A percentile compares a stretch with the other conserved stretches of the same genome.
phyloP scores from a whole-genome alignment of 805 yeast species.

The Nakazawaea wickerhamii region DNA sequence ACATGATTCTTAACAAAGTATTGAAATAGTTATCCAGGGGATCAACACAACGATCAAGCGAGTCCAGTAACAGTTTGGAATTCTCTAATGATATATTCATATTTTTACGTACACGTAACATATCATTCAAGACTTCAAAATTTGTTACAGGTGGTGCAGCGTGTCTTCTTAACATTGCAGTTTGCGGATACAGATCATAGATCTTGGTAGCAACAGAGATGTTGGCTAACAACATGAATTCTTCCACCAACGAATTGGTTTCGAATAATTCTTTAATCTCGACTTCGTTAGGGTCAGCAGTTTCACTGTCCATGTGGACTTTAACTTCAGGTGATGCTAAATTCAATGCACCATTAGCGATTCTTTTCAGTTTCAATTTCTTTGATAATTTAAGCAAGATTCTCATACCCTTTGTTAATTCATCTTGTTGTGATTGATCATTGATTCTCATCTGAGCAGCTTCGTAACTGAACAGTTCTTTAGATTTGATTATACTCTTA shows the following conservation, averaged over 20 bases:
- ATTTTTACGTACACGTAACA: slow-evolving; percentile 75
- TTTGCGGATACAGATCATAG: slow-evolving; percentile 90
- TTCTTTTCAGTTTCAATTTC: slow-evolving; percentile 74
- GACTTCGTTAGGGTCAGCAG: slow-evolving; percentile 94
- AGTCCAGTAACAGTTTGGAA: slow-evolving; percentile 88
- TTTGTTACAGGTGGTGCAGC: slow-evolving; percentile 96
- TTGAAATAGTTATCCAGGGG: slow-evolving; percentile 84
- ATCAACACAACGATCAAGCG: slow-evolving; percentile 84
- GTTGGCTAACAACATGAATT: slow-evolving; percentile 96
- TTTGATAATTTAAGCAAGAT: slow-evolving; percentile 74
- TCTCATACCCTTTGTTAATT: slow-evolving; percentile 85
- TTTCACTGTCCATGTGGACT: slow-evolving; percentile 94
- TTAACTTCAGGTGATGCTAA: slow-evolving; percentile 97
- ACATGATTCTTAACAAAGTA: slow-evolving; percentile 90
- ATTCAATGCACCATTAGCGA: slow-evolving; percentile 94
- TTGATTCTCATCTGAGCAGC: slow-evolving; percentile 90
- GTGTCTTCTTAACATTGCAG: slow-evolving; percentile 97
- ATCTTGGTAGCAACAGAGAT: slow-evolving; percentile 93
- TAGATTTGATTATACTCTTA: slow-evolving; percentile 83
- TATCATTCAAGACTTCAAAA: slow-evolving; percentile 84
- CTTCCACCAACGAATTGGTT: slow-evolving; percentile 95
- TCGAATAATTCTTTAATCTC: slow-evolving; percentile 84
- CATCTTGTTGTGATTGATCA: slow-evolving; percentile 70
- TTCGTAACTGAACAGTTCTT: slow-evolving; percentile 93
- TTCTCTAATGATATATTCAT: slow-evolving; percentile 74